These are phyloP conservation scores for Verticillium klebahnii DNA, from an alignment of 2,329 filamentous ascomycete genomes.

Conservation along the genomic window DNA sequence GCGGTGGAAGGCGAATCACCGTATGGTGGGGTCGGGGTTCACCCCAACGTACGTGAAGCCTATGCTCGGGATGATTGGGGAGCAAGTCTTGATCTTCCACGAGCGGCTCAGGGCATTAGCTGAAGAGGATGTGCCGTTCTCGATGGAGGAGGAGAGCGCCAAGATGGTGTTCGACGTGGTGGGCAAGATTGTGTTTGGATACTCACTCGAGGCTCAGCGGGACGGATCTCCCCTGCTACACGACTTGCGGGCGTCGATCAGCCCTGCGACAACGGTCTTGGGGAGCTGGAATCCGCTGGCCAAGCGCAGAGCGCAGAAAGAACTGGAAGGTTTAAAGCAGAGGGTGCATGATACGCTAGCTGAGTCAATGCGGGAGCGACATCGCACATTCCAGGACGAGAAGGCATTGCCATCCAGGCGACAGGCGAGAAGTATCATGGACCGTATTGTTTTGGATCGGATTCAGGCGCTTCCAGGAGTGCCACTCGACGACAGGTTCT, in stretches of 20 bases:
- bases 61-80: slow-evolving; percentile 17
- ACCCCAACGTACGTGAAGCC: slow-evolving; percentile 17
- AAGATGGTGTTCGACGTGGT: slow-evolving; percentile 19
- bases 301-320: slow-evolving; percentile 5
- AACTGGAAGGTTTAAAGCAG: slow-evolving; percentile 4
- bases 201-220: slow-evolving; percentile 15
- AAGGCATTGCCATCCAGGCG: slow-evolving; percentile 11
- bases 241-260: slow-evolving; percentile 10
- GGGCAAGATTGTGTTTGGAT: slow-evolving; percentile 15
- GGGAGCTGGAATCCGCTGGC: slow-evolving; percentile 7
- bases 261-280: slow-evolving; percentile 7
- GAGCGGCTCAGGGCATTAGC: slow-evolving; percentile 11
- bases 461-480: slow-evolving; percentile 7
- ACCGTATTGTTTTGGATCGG: slow-evolving; percentile 18
- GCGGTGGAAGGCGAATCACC: slow-evolving; percentile 23
- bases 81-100: slow-evolving; percentile 19
- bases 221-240: slow-evolving; percentile 11
- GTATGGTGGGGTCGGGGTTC: slow-evolving; percentile 22
- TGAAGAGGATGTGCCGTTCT: slow-evolving; percentile 12
- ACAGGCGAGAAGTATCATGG: slow-evolving; percentile 15
- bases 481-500: slow-evolving; percentile 10
- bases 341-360: slow-evolving; percentile 5
- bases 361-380: slow-evolving; percentile 6
- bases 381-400: slow-evolving; percentile 8
- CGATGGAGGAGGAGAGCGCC: slow-evolving; percentile 15